Conservation (phyloP, 192 early-diverging fungal species). For the Backusella macrospora region DNA sequence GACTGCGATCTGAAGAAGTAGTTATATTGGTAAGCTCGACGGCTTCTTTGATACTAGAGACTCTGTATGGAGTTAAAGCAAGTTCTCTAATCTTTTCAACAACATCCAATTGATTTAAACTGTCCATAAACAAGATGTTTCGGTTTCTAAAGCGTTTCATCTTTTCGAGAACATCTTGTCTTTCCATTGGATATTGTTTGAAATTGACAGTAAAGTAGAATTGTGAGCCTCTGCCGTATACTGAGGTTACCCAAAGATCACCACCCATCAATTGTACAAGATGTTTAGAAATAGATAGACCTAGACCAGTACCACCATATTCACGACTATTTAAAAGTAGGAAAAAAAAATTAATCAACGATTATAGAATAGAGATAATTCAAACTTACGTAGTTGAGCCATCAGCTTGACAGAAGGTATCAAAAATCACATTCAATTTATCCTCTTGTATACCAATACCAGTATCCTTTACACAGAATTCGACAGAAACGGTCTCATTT, state of each 20-base stretch:
- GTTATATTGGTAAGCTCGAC: constrained; percentile 37
- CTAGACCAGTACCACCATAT: constrained; percentile 48
- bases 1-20: constrained; percentile 34
- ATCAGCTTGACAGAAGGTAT: constrained; percentile 84
- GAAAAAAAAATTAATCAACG: neutral
- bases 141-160: constrained; percentile 58
- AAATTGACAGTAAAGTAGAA: constrained; percentile 76
- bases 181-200: constrained; percentile 43
- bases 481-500: constrained; percentile 53
- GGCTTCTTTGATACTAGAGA: constrained; percentile 53
- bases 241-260: constrained; percentile 74
- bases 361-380: neutral
- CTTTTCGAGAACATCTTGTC: constrained; percentile 44
- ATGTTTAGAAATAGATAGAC: constrained; percentile 79
- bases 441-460: constrained; percentile 86
- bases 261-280: constrained; percentile 80
- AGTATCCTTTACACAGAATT: constrained; percentile 76
- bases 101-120: constrained; percentile 48
- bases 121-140: constrained; percentile 65
- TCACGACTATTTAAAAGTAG: constrained; percentile 18
- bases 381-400: constrained; percentile 65
- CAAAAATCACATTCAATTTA: constrained; percentile 76
- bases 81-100: constrained; percentile 54
- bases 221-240: constrained; percentile 67
- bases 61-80: constrained; percentile 49